Evolutionary conservation across 352 stramenopile species (phyloP), one percentile per base, ranked within the genome.

Genomic region (Globisporangium parvum): DNA sequence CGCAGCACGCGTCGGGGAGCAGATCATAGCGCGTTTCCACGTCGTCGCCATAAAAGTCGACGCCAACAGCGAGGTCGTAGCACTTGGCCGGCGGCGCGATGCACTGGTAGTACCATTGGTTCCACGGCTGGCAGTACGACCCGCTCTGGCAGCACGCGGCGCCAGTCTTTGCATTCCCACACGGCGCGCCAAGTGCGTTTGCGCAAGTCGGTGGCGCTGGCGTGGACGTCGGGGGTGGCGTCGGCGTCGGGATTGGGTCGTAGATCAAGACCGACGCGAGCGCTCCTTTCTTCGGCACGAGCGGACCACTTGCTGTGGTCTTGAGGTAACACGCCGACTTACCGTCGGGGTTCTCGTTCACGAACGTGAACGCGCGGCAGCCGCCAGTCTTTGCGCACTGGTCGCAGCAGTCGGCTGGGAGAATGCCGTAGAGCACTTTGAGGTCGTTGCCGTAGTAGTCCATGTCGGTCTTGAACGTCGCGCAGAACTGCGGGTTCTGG

Each of bases 51-150:
- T 75, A 80, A 24, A 77, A 80, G 47, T 87, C 76, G 20, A 81
- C 51, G 11, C 66, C 74, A 0, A 58, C 55, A 14, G 70, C 40
- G 5, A 81, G 48, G n/a, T 47, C 66, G 2, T 71, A 68, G 50
- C 74, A 87, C 57, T 77, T 73, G 17, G 44, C 41, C n/a, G 76
- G 72, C 3, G 60, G 51, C 6, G 63, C 47, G 37, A 85, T 57
- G 39, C 76, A 85, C 57, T 87, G 76, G 55, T 83, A 87, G 63
- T 77, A 87, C 1, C 55, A 65, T 6, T 64, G 49, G 50, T 82
- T 85, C 76, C 76, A 87, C 8, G 76, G 76, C 47, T 87, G 76
- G 58, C 76, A 87, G 69, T 71, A 84, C 3, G 64, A 56, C 44
- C 62, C 63, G 11, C 45, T 45, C 9, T 64, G 64, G 35, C 76